Evolutionary conservation across 1,284 basidiomycete genomes (phyloP), one percentile per base, ranked within the genome.

Genomic region (Ustilago esculenta): DNA sequence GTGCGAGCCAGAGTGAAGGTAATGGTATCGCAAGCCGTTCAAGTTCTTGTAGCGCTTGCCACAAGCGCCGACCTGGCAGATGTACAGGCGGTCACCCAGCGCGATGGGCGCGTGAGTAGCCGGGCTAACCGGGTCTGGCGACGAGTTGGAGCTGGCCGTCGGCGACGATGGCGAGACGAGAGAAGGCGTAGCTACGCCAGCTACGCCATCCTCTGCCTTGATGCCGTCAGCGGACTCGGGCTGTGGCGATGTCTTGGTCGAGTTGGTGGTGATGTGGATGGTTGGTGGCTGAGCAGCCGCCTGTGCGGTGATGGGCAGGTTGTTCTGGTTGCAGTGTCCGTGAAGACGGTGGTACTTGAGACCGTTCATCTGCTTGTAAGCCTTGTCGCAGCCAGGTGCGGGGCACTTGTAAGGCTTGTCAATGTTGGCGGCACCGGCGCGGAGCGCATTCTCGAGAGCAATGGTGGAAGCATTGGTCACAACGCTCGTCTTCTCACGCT

Each of bases 331-430:
- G 84, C 94, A 98, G 72, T 90, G 91, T 4, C 95, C 92, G 81
- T 93, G 92, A 17, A 92, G 90, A 83, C 94, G 90, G 84, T 98
- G 95, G 84, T 98, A 98, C 85, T 98, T 98, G 76, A 98, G 86
- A 1, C 91, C 91, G 80, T 92, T 92, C 61, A 92, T 93, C 84
- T 98, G 95, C 86, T 98, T 98, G 87, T 98, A 98, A 40, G 89
- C 89, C 87, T 98, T 98, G 85, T 94, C 94, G 86, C 95, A 98
- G 54, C 96, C 95, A 0, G 92, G 90, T 75, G 95, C 95, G 14
- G 93, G 93, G 85, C 95, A 98, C 68, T 90, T 88, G 89, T 95
- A 98, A 0, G 95, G 95, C 83, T 97, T 97, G 70, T 86, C 84
- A 47, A 72, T 58, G 35, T 64, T 51, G 25, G 66, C 53, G 29